phyloP scores from a whole-genome alignment of 345 rosid genomes.

The Lagerstroemia speciosa region DNA sequence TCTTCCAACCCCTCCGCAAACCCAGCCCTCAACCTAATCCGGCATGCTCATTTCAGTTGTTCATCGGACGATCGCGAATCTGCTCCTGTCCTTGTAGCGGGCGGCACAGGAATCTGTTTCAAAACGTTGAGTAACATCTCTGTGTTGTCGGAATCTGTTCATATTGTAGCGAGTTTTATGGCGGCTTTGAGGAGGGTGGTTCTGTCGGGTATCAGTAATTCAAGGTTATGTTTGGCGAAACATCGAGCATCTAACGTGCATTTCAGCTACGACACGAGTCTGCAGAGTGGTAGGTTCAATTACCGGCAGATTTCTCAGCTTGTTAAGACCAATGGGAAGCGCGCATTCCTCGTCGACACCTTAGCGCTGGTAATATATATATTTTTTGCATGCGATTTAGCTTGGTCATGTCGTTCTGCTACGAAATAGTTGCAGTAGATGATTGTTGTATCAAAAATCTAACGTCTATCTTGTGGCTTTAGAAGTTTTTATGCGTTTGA shows the following conservation, averaged over 20 bases:
- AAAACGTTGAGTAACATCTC: not conserved
- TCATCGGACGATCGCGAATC: not conserved
- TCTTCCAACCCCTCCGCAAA: not conserved
- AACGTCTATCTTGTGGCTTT: too few relatives aligned
- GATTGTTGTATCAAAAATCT: too few relatives aligned
- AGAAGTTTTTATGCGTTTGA: too few relatives aligned
- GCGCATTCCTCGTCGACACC: slow-evolving; percentile 92
- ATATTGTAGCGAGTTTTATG: slow-evolving; percentile 17
- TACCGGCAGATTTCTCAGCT: slow-evolving; percentile 52
- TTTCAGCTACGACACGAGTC: slow-evolving; percentile 4
- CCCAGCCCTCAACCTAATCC: too few relatives aligned
- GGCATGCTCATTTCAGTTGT: too few relatives aligned
- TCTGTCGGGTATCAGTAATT: slow-evolving; percentile 26
- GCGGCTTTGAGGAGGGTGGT: slow-evolving; percentile 36
- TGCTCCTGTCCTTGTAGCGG: not conserved
- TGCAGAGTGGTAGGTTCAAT: slow-evolving; percentile 7
- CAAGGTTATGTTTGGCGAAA: slow-evolving; percentile 18
- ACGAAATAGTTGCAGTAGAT: too few relatives aligned
- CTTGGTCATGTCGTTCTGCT: too few relatives aligned
- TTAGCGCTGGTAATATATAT: slow-evolving; percentile 53
- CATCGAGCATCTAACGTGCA: slow-evolving; percentile 16
- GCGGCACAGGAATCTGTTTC: not conserved
- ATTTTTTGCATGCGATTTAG: not conserved
- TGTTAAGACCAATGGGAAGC: slow-evolving; percentile 49
- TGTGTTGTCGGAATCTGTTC: not conserved